Base-by-base conservation (phyloP, 1,284 basidiomycete genomes). In the Mycosarcoma maydis region DNA sequence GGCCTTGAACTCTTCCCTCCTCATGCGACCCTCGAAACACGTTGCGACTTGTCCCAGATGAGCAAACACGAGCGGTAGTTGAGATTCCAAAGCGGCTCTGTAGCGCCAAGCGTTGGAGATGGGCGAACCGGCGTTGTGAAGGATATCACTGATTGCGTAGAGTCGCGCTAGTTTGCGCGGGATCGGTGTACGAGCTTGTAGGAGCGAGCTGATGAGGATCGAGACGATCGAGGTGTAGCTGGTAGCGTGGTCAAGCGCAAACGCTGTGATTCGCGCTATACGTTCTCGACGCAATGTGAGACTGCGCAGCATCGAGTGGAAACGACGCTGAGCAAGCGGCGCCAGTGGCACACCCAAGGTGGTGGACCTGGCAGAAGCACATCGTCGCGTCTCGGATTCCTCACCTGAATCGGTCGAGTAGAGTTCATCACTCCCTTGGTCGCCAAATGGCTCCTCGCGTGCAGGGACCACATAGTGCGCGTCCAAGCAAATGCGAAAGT, bases 371-470 rank as follows among this genome's bases (percentile, higher is more conserved):
- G 16, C 92, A 90, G n/a, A 91, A 83, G 76, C 85, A 87, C 2
- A 91, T 91, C 1, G 98, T 85, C 16, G 24, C 4, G 88, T 86
- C 78, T 99, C 95, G 3, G 90, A 92, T 52, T 95, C 94, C 82
- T 98, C 94, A 7, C 88, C 93, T 33, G 93, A 93, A 82, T 98
- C 95, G 13, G 92, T 94, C 0, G 94, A 96, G 82, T 94, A 95
- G 5, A 94, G 85, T 0, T 38, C 53, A 33, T 68, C 69, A 27
- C 58, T 57, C 1, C 73, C 77, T 20, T 40, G 33, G 10, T 69
- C 64, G 10, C 16, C 16, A 17, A 72, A 72, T 8, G 45, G 32
- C 1, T 29, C 38, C 2, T 29, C 20, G 2, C 14, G 17, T 2
- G 16, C 22, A 9, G 3, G 19, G 27, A 20, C n/a, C 26, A 84